Base-by-base conservation (phyloP, 345 rosid species). In the Camelina hispida region DNA sequence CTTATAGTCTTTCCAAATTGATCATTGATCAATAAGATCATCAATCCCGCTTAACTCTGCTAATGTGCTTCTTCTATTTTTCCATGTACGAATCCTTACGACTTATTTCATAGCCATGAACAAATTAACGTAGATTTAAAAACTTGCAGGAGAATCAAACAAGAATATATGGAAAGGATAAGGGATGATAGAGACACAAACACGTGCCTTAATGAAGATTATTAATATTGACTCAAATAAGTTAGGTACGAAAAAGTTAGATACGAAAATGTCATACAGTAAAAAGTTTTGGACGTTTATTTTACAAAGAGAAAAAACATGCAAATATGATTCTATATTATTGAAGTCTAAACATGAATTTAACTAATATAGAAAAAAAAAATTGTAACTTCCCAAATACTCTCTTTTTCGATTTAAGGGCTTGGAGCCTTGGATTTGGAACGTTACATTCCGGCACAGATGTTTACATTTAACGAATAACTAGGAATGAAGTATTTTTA, bases 141-240 rank as follows among this genome's bases (percentile, higher is more conserved):
- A 42, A 11, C 5, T 43, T 13, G 7, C 7, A 13, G 16, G 14
- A 42, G n/a, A 42, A 42, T 13, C 13, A 14, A 34, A 14, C 20
- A 35, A 20, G 30, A 5, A 34, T 15, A n/a, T 52, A 9, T 15
- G 18, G 46, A 67, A 14, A 66, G 22, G 50, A 52, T 35, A 22
- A 52, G 22, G 11, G 32, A 9, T n/a, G 20, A n/a, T 35, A 22
- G 35, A 16, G 54, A 55, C 30, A 6, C 42, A 62, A 62, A 7
- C 42, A 71, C 67, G 75, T 71, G 67, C 35, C 32, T 72, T 25
- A 11, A 61, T n/a, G 4, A 48, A 52, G 40, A 25, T 13, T 42
- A 53, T 11, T 25, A 12, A 4, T 9, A 54, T 58, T 46, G 55
- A 37, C 42, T n/a, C 40, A 37, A 25, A 38, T 38, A n/a, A 7